Conservation (phyloP, 73 alveolate genomes). For the Tetrahymena malaccensis region DNA sequence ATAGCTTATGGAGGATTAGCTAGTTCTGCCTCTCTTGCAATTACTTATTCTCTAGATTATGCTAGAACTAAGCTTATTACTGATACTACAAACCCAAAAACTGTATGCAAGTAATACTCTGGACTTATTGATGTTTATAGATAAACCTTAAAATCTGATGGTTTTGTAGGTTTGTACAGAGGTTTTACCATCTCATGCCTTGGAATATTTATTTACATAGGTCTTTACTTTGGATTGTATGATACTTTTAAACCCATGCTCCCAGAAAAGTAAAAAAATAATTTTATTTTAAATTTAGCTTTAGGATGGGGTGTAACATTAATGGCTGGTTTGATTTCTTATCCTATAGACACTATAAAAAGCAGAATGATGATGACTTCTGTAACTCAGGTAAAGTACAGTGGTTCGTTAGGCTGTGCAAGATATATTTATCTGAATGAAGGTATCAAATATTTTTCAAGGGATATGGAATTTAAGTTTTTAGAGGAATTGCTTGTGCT, state of each 20-base stretch:
- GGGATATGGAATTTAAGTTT: conserved; percentile 50
- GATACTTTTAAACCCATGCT: conserved; percentile 30
- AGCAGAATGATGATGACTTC: conserved; percentile 80
- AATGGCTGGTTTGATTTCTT: conserved; percentile 49
- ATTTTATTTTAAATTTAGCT: conserved; percentile 16
- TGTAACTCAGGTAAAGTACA: conserved; percentile 45
- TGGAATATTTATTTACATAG: conserved; percentile 61
- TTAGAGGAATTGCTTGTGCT: not conserved
- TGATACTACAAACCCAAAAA: conserved; percentile 37
- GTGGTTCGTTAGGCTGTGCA: conserved; percentile 51
- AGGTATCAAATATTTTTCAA: conserved; percentile 61
- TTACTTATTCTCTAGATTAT: conserved; percentile 70
- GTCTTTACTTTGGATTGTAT: conserved; percentile 61
- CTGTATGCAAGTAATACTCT: conserved; percentile 38
- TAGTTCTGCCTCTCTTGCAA: conserved; percentile 44
- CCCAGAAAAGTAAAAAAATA: not conserved
- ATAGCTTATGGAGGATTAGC: conserved; percentile 67
- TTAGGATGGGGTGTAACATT: conserved; percentile 48
- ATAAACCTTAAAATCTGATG: conserved; percentile 45
- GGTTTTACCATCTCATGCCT: conserved; percentile 56
- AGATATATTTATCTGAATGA: conserved; percentile 44
- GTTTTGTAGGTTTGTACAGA: conserved; percentile 58
- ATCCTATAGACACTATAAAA: conserved; percentile 76
- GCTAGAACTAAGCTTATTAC: conserved; percentile 64
- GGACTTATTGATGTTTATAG: conserved; percentile 45